Base-by-base conservation (phyloP, 2,329 filamentous ascomycete species). In the Thermoascus crustaceus region DNA sequence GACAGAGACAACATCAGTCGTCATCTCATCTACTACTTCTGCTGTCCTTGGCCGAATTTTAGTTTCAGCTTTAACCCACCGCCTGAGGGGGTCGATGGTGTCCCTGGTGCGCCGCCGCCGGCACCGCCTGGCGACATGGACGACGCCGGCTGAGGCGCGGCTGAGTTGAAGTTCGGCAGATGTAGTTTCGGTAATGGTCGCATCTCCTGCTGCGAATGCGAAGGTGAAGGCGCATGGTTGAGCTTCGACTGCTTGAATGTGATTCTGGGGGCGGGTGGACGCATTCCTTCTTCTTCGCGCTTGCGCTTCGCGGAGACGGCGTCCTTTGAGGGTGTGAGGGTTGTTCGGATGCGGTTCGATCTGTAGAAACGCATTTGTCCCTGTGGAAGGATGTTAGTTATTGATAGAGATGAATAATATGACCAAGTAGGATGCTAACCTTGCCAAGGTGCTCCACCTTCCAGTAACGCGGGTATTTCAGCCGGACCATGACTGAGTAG, bases 391-490 rank as follows among this genome's bases (percentile, higher is more conserved):
- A 11, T n/a, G 16, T 41, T 20, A 33, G 35, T 33, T 30, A 26
- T 8, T 25, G 30, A 29, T 7, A 13, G 29, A 13, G 29, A 16
- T 8, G 26, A 4, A 23, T n/a, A 16, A 24, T 21, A 24, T 11
- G 17, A 11, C 10, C n/a, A 25, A 24, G 16, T 10, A 8, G 3
- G 13, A 30, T 18, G 41, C 52, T 48, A 49, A 67, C 73, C 47
- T 69, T 68, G 35, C 75, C 75, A 14, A 70, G 41, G 44, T 76
- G 61, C 45, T 69, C 56, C 19, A 67, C 67, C 37, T 59, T 66
- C 71, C 73, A 80, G 49, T 74, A 77, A 8, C 66, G 68, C 17
- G 76, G 77, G 38, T 71, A 69, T 40, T 64, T 67, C 34, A 80
- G 47, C 7, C 48, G 58, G n/a, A 78, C 60, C 13, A 62, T 55